Base-by-base conservation (phyloP, 305 asterid genomes). In the Fraxinus paxiana region DNA sequence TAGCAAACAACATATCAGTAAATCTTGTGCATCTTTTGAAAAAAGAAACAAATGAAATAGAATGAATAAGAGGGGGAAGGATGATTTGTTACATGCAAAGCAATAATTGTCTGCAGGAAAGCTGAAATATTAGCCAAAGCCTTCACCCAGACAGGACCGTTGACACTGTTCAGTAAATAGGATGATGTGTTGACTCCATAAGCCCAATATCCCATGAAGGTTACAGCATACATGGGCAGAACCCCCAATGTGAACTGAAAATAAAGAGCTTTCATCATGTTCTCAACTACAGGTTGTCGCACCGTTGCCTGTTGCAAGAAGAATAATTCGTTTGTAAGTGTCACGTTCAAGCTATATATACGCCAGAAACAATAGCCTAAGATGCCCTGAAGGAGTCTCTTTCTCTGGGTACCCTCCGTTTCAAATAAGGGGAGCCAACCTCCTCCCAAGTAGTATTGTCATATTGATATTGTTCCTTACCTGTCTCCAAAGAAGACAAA, bases 171-270 rank as follows among this genome's bases (percentile, higher is more conserved):
- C 67, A 92, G 93, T 87, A 95, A 88, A 90, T 95, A 95, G 59
- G 93, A 51, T 4, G 95, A 90, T 7, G 97, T 84, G 70, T 33
- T 46, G 10, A 89, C 79, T 46, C 99, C 99, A 18, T 95, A 95
- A 37, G 99, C 99, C 99, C 98, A 95, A 75, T 94, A 95, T 6
- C 98, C 99, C 20, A 90, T 80, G 84, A 94, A 94, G 13, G 93
- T 89, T 77, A 95, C 89, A 0, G 97, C 96, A 85, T 89, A 91
- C 97, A 94, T 81, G 2, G 99, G 98, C 80, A 94, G 65, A 74
- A 91, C 94, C 74, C 99, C 99, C 1, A 86, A 83, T 7, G 96
- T 88, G 84, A 95, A 95, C 87, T 95, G 99, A 74, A 95, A 95
- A 85, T 89, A 91, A 24, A 95, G 92, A 71, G 91, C 97, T 78